A percentile compares a stretch with the other conserved stretches of the same genome.
phyloP scores from a whole-genome alignment of 495 filamentous ascomycete species.

The Mytilinidion resinicola region DNA sequence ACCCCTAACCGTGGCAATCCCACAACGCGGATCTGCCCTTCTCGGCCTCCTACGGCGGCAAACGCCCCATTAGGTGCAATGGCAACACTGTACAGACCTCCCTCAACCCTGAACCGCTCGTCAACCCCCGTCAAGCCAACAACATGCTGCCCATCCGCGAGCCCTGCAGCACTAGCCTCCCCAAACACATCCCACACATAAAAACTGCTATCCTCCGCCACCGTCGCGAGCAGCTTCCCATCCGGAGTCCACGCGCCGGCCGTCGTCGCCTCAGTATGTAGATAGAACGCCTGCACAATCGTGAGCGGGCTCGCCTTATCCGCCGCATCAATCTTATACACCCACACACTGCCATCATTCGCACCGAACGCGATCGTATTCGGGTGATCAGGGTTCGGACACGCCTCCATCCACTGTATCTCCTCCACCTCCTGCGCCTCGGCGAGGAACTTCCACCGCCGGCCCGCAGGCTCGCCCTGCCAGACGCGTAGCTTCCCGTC shows the following conservation, averaged over 20 bases:
- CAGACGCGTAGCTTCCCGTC: constrained; percentile 57
- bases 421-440: constrained; percentile 84
- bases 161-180: constrained; percentile 65
- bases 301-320: constrained; percentile 52
- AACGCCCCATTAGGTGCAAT: constrained; percentile 70
- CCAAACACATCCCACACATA: constrained; percentile 93
- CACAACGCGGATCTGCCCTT: constrained; percentile 74
- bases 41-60: constrained; percentile 80
- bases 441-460: constrained; percentile 56
- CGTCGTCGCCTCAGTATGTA: constrained; percentile 80
- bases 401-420: constrained; percentile 82
- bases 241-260: constrained; percentile 88
- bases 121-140: constrained; percentile 77
- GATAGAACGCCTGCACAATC: constrained; percentile 83
- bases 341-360: constrained; percentile 91
- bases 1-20: constrained; percentile 65
- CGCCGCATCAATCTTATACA: constrained; percentile 70
- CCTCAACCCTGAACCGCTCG: constrained; percentile 85
- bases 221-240: constrained; percentile 82
- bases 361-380: constrained; percentile 89
- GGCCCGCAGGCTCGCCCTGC: constrained; percentile 33
- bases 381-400: constrained; percentile 59
- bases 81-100: constrained; percentile 80
- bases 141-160: constrained; percentile 62
- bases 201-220: constrained; percentile 80